A percentile compares a stretch with the other conserved stretches of the same genome.
Evolutionary conservation across 192 early-diverging fungal genomes (phyloP).

Genomic region (Backusella psychrophila): DNA sequence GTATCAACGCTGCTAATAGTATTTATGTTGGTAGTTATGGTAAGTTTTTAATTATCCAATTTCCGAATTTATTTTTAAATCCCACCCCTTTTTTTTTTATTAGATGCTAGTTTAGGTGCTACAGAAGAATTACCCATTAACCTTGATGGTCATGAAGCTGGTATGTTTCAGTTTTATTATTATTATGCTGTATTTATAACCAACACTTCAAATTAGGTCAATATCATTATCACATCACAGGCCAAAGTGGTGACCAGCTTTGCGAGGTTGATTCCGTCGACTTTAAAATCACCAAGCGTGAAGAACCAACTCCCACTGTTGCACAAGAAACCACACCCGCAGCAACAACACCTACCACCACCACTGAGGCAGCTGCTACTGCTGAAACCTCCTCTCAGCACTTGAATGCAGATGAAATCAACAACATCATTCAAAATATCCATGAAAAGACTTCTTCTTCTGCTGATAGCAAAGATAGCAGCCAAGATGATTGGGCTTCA

Average conservation of each 20-base stretch:
- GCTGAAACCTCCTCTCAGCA: neutral
- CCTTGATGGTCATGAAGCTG: neutral
- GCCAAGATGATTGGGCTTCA: neutral
- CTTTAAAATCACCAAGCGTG: slow-evolving; percentile 16
- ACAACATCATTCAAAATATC: neutral
- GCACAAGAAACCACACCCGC: neutral
- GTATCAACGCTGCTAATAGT: neutral
- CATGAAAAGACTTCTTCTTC: neutral
- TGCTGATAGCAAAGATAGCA: neutral
- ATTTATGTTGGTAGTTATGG: slow-evolving; percentile 4
- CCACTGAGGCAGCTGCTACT: neutral
- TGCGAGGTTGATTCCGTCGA: slow-evolving; percentile 16
- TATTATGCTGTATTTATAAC: neutral
- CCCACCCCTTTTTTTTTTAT: neutral
- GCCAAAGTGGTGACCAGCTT: neutral
- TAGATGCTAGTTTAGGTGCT: neutral
- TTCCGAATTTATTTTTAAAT: slow-evolving; percentile 1
- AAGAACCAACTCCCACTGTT: neutral
- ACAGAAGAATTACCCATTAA: slow-evolving; percentile 4
- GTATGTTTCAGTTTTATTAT: neutral
- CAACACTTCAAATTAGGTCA: neutral
- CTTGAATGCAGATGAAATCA: neutral
- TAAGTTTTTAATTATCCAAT: slow-evolving; percentile 8
- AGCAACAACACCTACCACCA: neutral
- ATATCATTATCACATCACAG: slow-evolving; percentile 14